Conservation (phyloP, 371 early-diverging fungal species). For the Circinella umbellata region DNA sequence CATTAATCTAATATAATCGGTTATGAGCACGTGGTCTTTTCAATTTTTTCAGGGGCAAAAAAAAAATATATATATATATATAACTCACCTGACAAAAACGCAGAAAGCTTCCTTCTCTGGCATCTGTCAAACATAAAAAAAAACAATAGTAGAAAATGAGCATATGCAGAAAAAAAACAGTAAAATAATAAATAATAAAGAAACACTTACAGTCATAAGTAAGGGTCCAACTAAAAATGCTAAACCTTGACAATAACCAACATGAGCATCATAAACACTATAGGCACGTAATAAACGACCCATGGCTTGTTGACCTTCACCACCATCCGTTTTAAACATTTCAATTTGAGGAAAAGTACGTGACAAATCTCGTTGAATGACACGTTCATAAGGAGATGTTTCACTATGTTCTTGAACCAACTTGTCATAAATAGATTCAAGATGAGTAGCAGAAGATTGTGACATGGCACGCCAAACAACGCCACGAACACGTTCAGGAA, state of each 20-base stretch:
- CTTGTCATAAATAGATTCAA: conserved; percentile 82
- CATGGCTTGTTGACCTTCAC: conserved; percentile 86
- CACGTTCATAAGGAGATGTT: conserved; percentile 80
- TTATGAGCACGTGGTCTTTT: conserved; percentile 28
- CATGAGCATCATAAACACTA: conserved; percentile 87
- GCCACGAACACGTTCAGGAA: conserved; percentile 87
- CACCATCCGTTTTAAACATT: conserved; percentile 82
- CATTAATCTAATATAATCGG: conserved; percentile 70
- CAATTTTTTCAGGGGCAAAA: conserved; percentile 21
- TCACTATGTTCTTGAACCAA: conserved; percentile 70
- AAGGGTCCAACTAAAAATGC: conserved; percentile 92
- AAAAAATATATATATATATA: neutral
- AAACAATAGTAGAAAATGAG: neutral
- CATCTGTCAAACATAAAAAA: conserved; percentile 59
- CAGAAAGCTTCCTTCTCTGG: conserved; percentile 93
- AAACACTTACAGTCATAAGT: conserved; percentile 75
- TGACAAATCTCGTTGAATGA: conserved; percentile 88
- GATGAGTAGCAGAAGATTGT: conserved; percentile 69
- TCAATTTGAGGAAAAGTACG: conserved; percentile 90
- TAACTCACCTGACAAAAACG: conserved; percentile 73
- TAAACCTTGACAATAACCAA: conserved; percentile 97
- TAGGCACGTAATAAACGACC: conserved; percentile 89
- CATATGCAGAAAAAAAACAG: too few species aligned
- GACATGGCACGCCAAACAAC: conserved; percentile 92
- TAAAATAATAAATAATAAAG: neutral